Evolutionary conservation across 108 stramenopile species (phyloP), one percentile per base, ranked within the genome.

Genomic region (Chaetoceros tenuissimus): DNA sequence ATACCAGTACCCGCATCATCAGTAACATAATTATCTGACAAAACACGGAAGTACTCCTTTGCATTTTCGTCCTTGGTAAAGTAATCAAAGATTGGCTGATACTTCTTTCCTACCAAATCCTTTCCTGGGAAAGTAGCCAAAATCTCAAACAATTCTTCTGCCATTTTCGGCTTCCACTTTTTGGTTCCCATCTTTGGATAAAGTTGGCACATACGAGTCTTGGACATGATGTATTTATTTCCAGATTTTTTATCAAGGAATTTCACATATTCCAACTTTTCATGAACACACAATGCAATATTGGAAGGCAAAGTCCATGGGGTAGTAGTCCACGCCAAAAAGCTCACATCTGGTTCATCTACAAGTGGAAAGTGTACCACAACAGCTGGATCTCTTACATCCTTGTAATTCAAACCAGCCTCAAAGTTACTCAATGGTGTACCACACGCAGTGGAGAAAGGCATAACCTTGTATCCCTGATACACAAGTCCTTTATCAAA

Each of bases 401-500:
- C 96, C 79, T 98, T 97, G 85, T 99, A 99, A 73, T 98, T 99
- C 52, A 93, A 69, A 21, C 96, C 95, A 17, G 96, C 97, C 84
- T 99, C 99, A 72, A 98, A 99, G 80, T 99, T 99, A 63, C 80
- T 82, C 16, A 99, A 79, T 0, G 97, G 96, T 3, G 98, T 99
- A 2, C 87, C 79, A 81, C 97, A 98, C 2, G 87, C 94, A 0
- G 94, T 97, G 51, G 89, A 92, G 70, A 93, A 99, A 2, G 98
- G 98, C 98, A 99, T 99, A 52, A 97, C 98, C 78, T 98, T 98
- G 84, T 93, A 97, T 13, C 98, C 98, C 52, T 94, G 89, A 71
- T 99, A 99, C 28, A 99, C 97, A 46, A 99, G 78, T 48, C 77
- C 80, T 79, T 99, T 99, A 19, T 96, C 86, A 66, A 86, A 94